Percentiles rank a stretch among this genome's conserved stretches.
These are phyloP conservation scores for Cordyceps cateniannulata DNA, from an alignment of 2,329 filamentous ascomycete species.

Conservation along the genomic window DNA sequence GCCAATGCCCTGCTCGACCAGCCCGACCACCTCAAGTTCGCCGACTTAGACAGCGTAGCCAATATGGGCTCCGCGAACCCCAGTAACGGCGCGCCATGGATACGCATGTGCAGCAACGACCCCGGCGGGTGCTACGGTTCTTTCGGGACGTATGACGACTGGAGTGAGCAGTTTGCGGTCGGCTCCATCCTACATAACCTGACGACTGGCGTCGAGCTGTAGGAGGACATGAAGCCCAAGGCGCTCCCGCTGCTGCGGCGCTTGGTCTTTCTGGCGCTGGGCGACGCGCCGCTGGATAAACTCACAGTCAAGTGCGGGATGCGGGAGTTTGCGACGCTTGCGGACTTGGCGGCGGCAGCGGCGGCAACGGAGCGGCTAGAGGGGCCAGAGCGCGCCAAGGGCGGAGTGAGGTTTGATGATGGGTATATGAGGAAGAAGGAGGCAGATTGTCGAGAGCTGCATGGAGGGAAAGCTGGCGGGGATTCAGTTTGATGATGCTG, in stretches of 20 bases:
- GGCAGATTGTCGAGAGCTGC: neutral
- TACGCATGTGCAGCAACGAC: neutral
- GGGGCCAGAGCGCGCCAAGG: neutral
- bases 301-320: neutral
- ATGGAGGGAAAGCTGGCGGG: neutral
- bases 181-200: conserved; percentile 10
- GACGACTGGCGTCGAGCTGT: conserved; percentile 5
- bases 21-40: conserved; percentile 13
- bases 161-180: conserved; percentile 11
- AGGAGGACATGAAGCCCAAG: neutral
- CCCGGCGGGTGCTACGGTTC: no score
- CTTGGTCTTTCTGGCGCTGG: neutral
- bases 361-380: neutral
- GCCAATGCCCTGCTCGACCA: conserved; percentile 13
- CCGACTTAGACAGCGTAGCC: conserved; percentile 11
- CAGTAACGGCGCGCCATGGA: conserved; percentile 7
- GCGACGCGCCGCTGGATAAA: neutral
- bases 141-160: neutral
- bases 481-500: neutral
- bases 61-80: conserved; percentile 1
- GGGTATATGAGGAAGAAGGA: neutral
- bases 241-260: neutral
- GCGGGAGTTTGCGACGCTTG: neutral
- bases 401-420: neutral
- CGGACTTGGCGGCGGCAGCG: neutral